Base-by-base conservation (phyloP, 306 rosid species). In the Coriaria nepalensis region DNA sequence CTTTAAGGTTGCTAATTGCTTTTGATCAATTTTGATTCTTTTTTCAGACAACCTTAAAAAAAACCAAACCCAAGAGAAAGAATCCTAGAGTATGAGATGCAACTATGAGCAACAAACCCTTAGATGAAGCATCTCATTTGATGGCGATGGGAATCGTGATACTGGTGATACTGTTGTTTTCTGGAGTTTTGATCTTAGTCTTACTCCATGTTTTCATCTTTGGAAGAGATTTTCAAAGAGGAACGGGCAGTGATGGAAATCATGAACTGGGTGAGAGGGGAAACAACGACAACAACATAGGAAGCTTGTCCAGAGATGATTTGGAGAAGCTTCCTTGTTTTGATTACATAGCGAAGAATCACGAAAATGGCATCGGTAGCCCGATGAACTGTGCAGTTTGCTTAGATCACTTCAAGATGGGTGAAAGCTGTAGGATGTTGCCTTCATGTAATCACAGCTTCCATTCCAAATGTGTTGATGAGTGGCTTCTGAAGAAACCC, bases 311-410 rank as follows among this genome's bases (percentile, higher is more conserved):
- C 6, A 68, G 38, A 9, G 49, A 60, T 15, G 80, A 73, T 43
- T 47, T 83, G 45, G 77, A 76, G 52, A 79, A 73, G 68, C 87
- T 83, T 64, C 84, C 94, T 2, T 68, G 76, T 61, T 76, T 54
- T 64, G 59, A 79, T 32, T 83, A 79, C 29, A 56, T 33, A 45
- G 73, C 65, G 5, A 47, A 56, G 42, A 20, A 20, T 20, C 29
- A 20, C 29, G 81, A 67, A 43, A 51, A 41, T 10, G 53, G 33
- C 52, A 57, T 6, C 5, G 40, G 69, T 37, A 68, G 77, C 55
- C 60, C 75, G 7, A 61, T 61, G 62, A 70, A 68, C 6, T 83
- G 87, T 59, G 84, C 76, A n/a, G 75, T 83, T 57, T 83, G 94
- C 49, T 76, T 82, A 70, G 87, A 78, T 62, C 68, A 9, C 54